phyloP scores from a whole-genome alignment of 1,284 basidiomycete genomes.

The Cutaneotrichosporon mucoides region DNA sequence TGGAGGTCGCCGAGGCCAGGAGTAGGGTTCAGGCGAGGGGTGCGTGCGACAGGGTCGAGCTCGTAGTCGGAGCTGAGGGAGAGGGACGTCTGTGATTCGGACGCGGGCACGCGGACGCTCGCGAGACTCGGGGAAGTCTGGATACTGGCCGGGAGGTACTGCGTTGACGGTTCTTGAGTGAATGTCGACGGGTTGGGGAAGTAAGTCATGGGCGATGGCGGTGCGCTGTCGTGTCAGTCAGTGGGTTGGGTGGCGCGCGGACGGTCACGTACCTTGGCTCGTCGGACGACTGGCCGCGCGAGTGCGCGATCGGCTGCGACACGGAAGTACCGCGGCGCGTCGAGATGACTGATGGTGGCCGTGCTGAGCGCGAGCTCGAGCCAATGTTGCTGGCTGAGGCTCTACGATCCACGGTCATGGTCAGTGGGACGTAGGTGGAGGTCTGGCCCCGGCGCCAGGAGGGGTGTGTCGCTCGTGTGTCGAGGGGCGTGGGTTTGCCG shows the following conservation, averaged over 20 bases:
- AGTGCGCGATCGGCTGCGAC: neutral
- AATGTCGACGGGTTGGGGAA: constrained; percentile 44
- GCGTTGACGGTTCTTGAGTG: constrained; percentile 15
- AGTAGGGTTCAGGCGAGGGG: constrained; percentile 5
- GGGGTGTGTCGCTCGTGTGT: neutral
- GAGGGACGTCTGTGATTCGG: constrained; percentile 17
- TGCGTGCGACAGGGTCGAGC: constrained; percentile 4
- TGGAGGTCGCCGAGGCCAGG: constrained; percentile 9
- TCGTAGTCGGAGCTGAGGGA: constrained; percentile 11
- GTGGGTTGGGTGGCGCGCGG: too few species aligned
- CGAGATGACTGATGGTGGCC: constrained; percentile 10
- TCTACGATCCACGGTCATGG: neutral
- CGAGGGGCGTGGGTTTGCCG: neutral
- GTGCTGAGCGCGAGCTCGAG: neutral
- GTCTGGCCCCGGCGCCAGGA: too few species aligned
- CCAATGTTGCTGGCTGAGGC: constrained; percentile 1
- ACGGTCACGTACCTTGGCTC: constrained; percentile 10
- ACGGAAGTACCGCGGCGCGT: neutral
- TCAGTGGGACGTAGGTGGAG: neutral
- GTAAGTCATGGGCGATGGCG: constrained; percentile 41
- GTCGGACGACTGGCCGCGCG: constrained; percentile 13
- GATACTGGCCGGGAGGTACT: constrained; percentile 6
- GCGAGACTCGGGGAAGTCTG: constrained; percentile 17
- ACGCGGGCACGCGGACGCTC: constrained; percentile 7
- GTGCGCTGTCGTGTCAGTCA: constrained; percentile 15